Evolutionary conservation across 306 rosid genomes (phyloP).

Genomic region (Acacia crassicarpa): DNA sequence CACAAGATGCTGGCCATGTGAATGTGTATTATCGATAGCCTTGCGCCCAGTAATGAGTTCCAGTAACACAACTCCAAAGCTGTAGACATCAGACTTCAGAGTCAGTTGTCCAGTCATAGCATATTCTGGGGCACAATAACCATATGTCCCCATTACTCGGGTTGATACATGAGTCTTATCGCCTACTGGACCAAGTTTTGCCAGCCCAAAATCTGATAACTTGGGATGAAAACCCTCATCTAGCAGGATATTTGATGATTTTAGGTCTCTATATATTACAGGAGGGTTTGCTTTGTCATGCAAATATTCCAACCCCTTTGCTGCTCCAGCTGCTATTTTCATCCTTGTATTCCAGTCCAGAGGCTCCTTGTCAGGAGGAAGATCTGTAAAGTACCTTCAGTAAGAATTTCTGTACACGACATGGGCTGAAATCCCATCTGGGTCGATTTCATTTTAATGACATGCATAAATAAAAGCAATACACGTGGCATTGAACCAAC

Average conservation of each 20-base stretch:
- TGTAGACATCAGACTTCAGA: slow-evolving; percentile 72
- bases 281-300: slow-evolving; percentile 73
- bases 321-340: slow-evolving; percentile 82
- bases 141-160: slow-evolving; percentile 76
- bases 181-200: slow-evolving; percentile 77
- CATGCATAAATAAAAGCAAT: background rate
- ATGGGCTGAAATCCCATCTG: background rate
- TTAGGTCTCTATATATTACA: slow-evolving; percentile 78
- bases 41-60: slow-evolving; percentile 86
- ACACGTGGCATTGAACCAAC: background rate
- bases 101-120: slow-evolving; percentile 85
- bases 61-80: slow-evolving; percentile 82
- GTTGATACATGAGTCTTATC: slow-evolving; percentile 84
- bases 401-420: background rate
- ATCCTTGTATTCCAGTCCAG: slow-evolving; percentile 91
- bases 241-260: slow-evolving; percentile 78
- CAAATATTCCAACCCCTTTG: slow-evolving; percentile 86
- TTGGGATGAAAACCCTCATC: slow-evolving; percentile 76
- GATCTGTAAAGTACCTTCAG: slow-evolving; percentile 45
- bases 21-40: slow-evolving; percentile 64
- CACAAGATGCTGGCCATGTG: slow-evolving; percentile 73
- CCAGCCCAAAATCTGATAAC: slow-evolving; percentile 83
- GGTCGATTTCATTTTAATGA: background rate
- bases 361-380: slow-evolving; percentile 58
- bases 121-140: slow-evolving; percentile 91